Evolutionary conservation across 768 basidiomycete species (phyloP), one percentile per base, ranked within the genome.

Genomic region (Royoungia palumana): DNA sequence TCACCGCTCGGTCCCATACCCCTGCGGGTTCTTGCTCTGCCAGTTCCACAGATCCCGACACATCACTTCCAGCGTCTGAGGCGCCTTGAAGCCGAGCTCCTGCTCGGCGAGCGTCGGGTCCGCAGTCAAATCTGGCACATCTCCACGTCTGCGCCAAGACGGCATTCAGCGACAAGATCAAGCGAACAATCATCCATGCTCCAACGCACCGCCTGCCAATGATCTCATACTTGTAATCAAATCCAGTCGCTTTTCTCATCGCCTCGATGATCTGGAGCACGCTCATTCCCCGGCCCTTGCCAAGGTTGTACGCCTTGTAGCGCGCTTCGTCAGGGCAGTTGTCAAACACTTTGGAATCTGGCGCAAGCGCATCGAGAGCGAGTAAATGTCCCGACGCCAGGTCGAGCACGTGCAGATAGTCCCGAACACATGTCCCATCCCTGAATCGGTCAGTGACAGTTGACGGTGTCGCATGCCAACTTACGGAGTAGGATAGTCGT

Each of bases 41-140:
- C 94, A 99, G 72, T 94, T 94, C 96, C 96, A 98, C 59, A 96
- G 74, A 70, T 99, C 96, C 47, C 81, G 75, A 70, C 96, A 98
- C 92, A 98, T 98, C 47, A 85, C 84, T 54, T 93, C 86, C 38
- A 99, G 77, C 58, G 83, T 77, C 61, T 82, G 78, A 22, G 77
- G 74, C 12, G 95, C 95, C 52, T 81, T 80, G 79, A 97, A 99
- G 6, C 91, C 91, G 25, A 99, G 85, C 67, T 98, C 95, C 64
- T 82, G 82, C 72, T 94, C 82, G 0, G 96, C 96, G 19, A 98
- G 78, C 7, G 84, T 57, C 1, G 96, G 95, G 67, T 99, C 87
- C 4, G 95, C 96, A 8, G 93, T 96, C 41, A 99, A 78, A 63
- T 97, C 93, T 1, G 96, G 95, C 0, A 98, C 96, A 64, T 99